Percentiles rank a stretch among this genome's conserved stretches.
Conservation (phyloP, 768 basidiomycete species). For the Hortiboletus campestris region DNA sequence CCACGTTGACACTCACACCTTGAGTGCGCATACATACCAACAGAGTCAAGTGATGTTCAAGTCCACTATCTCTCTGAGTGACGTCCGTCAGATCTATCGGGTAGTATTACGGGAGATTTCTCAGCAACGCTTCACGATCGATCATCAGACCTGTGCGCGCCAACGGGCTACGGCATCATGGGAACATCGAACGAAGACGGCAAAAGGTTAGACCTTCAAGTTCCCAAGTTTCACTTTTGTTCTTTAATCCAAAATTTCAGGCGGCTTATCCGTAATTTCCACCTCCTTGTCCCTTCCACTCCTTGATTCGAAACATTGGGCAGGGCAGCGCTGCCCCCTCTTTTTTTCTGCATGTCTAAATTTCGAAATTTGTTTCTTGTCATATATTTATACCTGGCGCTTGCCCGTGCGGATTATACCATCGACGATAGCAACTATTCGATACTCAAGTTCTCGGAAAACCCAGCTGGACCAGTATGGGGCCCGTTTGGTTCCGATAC, state of each 20-base stretch:
- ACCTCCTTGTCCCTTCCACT: conserved; percentile 4
- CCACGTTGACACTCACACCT: background rate
- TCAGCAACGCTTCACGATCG: background rate
- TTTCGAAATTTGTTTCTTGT: background rate
- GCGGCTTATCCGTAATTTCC: background rate
- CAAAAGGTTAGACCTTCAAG: background rate
- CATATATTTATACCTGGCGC: background rate
- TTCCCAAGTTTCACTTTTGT: background rate
- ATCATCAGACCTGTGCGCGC: conserved; percentile 8
- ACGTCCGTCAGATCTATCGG: too few relatives aligned
- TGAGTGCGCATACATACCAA: background rate
- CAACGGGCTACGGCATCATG: conserved; percentile 1
- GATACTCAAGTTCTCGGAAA: conserved; percentile 24
- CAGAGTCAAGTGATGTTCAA: background rate
- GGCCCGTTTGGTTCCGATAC: conserved; percentile 24
- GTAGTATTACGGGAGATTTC: background rate
- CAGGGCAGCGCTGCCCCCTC: background rate
- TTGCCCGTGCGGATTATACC: conserved; percentile 24
- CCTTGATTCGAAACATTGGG: conserved; percentile 1
- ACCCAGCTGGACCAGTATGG: conserved; percentile 29
- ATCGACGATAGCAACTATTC: conserved; percentile 30
- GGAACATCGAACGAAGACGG: background rate
- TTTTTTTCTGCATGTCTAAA: conserved; percentile 8
- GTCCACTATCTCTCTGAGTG: background rate
- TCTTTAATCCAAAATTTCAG: background rate